Conservation (phyloP, 495 filamentous ascomycete species). For the Cryomyces antarcticus region DNA sequence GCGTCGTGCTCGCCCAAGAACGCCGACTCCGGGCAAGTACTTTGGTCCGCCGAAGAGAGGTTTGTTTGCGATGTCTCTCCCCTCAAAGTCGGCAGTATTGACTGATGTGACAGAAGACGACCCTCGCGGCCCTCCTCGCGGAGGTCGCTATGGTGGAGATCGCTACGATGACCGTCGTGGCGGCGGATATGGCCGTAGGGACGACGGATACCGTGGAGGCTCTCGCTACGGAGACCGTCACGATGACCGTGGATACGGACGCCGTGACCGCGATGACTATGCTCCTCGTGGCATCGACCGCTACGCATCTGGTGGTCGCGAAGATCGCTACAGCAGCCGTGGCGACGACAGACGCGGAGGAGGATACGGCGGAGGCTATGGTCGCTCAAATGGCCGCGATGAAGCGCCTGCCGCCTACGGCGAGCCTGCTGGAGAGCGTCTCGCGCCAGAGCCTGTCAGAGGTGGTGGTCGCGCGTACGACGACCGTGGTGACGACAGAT, state of each 20-base stretch:
- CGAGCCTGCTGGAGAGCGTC: background rate
- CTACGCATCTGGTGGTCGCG: slow-evolving; percentile 36
- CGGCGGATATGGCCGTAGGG: slow-evolving; percentile 10
- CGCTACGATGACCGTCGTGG: slow-evolving; percentile 20
- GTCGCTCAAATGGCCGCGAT: slow-evolving; percentile 6
- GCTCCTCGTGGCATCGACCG: slow-evolving; percentile 47
- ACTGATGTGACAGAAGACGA: slow-evolving; percentile 27
- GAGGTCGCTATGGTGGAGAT: slow-evolving; percentile 9
- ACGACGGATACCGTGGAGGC: slow-evolving; percentile 14
- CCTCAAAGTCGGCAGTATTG: background rate
- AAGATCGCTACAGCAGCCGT: slow-evolving; percentile 39
- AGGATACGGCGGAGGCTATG: slow-evolving; percentile 11
- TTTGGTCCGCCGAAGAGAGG: slow-evolving; percentile 96
- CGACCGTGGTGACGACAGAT: slow-evolving; percentile 9
- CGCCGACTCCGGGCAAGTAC: slow-evolving; percentile 96
- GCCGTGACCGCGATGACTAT: slow-evolving; percentile 33
- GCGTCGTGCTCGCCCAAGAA: slow-evolving; percentile 79
- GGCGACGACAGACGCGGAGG: slow-evolving; percentile 27
- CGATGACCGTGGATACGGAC: slow-evolving; percentile 25
- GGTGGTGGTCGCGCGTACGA: slow-evolving; percentile 10
- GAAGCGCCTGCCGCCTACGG: slow-evolving; percentile 9
- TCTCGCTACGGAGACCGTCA: slow-evolving; percentile 25
- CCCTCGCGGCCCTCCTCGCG: slow-evolving; percentile 26
- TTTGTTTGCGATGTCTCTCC: slow-evolving; percentile 13
- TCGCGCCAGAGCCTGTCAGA: background rate